phyloP scores from a whole-genome alignment of 495 filamentous ascomycete species.

The Penicillium lividum region DNA sequence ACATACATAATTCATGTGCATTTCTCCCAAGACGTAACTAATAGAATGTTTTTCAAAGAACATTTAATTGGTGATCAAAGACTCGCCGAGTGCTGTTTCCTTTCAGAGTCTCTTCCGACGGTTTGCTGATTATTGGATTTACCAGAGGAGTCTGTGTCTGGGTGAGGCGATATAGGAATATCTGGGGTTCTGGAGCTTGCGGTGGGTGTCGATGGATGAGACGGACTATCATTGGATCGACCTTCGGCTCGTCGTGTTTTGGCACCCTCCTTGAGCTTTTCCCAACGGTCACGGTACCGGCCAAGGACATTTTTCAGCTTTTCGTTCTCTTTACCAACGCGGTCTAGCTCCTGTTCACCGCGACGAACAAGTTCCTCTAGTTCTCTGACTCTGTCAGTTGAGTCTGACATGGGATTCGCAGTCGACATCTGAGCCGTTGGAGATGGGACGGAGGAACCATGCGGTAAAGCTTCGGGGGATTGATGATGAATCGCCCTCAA shows the following conservation, averaged over 20 bases:
- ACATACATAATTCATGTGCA: background rate
- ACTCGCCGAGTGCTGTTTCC: background rate
- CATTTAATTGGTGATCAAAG: background rate
- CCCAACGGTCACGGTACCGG: slow-evolving; percentile 76
- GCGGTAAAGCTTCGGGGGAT: slow-evolving; percentile 31
- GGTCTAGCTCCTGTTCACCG: slow-evolving; percentile 57
- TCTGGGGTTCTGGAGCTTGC: slow-evolving; percentile 11
- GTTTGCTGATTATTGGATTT: slow-evolving; percentile 2
- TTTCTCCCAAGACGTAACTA: background rate
- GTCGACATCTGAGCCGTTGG: slow-evolving; percentile 25
- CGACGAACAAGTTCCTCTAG: slow-evolving; percentile 43
- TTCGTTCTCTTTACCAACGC: slow-evolving; percentile 64
- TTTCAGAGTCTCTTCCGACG: background rate
- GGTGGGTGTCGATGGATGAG: slow-evolving; percentile 9
- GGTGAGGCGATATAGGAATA: slow-evolving; percentile 14
- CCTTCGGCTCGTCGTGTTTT: slow-evolving; percentile 53
- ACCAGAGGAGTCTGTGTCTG: slow-evolving; percentile 7
- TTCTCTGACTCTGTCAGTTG: slow-evolving; percentile 48
- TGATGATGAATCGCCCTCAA: slow-evolving; percentile 64
- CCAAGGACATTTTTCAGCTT: slow-evolving; percentile 65
- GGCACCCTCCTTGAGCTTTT: slow-evolving; percentile 81
- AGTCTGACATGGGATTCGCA: slow-evolving; percentile 28
- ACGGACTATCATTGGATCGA: slow-evolving; percentile 21
- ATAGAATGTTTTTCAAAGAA: background rate
- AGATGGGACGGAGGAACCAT: slow-evolving; percentile 30